Conservation (phyloP, 2,329 filamentous ascomycete species). For the Aquanectria penicillioides region DNA sequence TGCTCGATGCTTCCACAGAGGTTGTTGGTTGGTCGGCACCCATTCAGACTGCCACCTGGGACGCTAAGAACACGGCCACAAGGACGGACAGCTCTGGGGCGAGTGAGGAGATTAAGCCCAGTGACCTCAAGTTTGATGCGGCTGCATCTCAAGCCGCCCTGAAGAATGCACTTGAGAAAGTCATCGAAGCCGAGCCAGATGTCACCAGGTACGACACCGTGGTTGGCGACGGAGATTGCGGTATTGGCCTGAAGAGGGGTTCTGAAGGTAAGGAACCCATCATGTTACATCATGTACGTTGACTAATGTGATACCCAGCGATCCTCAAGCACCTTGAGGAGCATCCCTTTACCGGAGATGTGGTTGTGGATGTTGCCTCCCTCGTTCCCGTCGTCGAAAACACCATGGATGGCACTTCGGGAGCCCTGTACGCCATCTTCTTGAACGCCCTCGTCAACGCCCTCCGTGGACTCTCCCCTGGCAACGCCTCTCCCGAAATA, state of each 20-base stretch:
- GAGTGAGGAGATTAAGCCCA: conserved; percentile 51
- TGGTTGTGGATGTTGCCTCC: conserved; percentile 60
- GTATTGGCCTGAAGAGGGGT: conserved; percentile 84
- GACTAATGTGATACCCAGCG: conserved; percentile 50
- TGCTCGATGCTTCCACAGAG: conserved; percentile 76
- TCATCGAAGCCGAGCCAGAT: conserved; percentile 75
- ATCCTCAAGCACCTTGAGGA: conserved; percentile 61
- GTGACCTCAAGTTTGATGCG: conserved; percentile 64
- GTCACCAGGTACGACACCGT: conserved; percentile 81
- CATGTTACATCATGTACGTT: background rate
- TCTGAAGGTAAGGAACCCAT: conserved; percentile 72
- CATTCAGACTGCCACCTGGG: conserved; percentile 71
- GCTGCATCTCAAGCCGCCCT: conserved; percentile 61
- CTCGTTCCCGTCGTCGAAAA: conserved; percentile 66
- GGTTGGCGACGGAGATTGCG: conserved; percentile 91
- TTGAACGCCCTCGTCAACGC: conserved; percentile 83
- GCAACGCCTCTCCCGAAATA: conserved; percentile 51
- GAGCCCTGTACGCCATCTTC: conserved; percentile 80
- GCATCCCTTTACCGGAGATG: conserved; percentile 60
- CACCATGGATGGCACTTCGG: conserved; percentile 71
- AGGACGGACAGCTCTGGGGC: conserved; percentile 51
- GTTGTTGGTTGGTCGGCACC: conserved; percentile 76
- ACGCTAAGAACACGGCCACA: conserved; percentile 61
- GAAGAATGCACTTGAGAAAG: conserved; percentile 64
- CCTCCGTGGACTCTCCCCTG: conserved; percentile 55